Evolutionary conservation across 1,284 basidiomycete species (phyloP).

Genomic region (Tylopilus sp.): DNA sequence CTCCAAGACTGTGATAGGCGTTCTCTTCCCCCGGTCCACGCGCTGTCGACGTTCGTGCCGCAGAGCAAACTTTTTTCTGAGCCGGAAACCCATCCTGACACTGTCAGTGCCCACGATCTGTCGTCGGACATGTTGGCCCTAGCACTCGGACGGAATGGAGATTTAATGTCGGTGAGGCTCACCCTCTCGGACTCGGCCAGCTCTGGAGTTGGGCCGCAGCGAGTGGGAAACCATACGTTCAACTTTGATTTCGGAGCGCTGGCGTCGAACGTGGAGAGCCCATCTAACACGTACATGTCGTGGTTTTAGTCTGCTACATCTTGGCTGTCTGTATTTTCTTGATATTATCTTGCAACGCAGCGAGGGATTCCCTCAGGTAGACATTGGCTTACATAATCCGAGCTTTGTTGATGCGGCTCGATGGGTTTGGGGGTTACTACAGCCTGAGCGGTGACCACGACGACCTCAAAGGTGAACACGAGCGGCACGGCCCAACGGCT

Average conservation of each 20-base stretch:
- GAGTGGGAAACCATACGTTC: slow-evolving; percentile 35
- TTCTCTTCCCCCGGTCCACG: slow-evolving; percentile 20
- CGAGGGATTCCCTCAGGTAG: too few species aligned
- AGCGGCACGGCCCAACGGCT: slow-evolving; percentile 1
- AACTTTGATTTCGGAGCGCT: slow-evolving; percentile 35
- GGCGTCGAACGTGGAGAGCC: slow-evolving; percentile 34
- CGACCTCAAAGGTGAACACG: slow-evolving; percentile 12
- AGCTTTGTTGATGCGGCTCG: slow-evolving; percentile 17
- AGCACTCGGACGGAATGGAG: slow-evolving; percentile 29
- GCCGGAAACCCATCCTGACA: slow-evolving; percentile 16
- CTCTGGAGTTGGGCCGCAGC: slow-evolving; percentile 25
- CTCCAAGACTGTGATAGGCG: slow-evolving; percentile 25
- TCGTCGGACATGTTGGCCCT: slow-evolving; percentile 33
- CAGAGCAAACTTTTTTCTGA: slow-evolving; percentile 16
- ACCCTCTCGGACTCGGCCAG: slow-evolving; percentile 18
- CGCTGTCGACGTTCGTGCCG: slow-evolving; percentile 26
- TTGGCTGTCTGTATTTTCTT: slow-evolving; percentile 14
- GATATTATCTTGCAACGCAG: too few species aligned
- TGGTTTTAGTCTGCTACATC: slow-evolving; percentile 26
- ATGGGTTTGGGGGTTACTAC: slow-evolving; percentile 15
- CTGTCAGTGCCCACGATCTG: slow-evolving; percentile 23
- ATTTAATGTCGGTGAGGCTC: slow-evolving; percentile 23
- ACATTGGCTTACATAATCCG: slow-evolving; percentile 33
- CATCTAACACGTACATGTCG: slow-evolving; percentile 35
- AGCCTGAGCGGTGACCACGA: slow-evolving; percentile 19